Conservation (phyloP, 352 stramenopile genomes). For the Phytophthora capsici region DNA sequence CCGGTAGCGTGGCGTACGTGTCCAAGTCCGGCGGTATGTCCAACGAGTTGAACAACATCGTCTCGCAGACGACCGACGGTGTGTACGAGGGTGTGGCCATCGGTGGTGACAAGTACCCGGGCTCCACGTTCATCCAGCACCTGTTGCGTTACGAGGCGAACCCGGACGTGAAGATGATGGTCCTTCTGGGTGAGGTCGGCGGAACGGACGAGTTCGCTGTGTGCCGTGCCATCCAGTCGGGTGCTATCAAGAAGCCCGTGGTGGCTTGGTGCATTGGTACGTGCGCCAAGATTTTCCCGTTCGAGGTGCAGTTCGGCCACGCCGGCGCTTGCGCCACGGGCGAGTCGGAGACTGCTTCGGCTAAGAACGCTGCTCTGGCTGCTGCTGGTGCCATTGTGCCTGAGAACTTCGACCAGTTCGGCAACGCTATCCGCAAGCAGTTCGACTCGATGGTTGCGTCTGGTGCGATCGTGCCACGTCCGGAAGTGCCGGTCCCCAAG, state of each 20-base stretch:
- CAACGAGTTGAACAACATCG: conserved; percentile 99
- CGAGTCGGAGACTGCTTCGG: conserved; percentile 93
- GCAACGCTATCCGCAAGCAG: conserved; percentile 90
- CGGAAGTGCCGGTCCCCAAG: conserved; percentile 92
- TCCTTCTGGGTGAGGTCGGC: conserved; percentile 96
- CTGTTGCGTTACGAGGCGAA: conserved; percentile 96
- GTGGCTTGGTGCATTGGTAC: conserved; percentile 98
- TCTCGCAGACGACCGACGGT: conserved; percentile 95
- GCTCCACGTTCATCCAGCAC: conserved; percentile 97
- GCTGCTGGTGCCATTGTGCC: conserved; percentile 93
- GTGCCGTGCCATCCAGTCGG: conserved; percentile 92
- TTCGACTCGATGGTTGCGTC: conserved; percentile 85
- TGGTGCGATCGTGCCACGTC: conserved; percentile 83
- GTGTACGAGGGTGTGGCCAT: conserved; percentile 97
- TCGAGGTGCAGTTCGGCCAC: conserved; percentile 98
- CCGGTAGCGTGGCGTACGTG: conserved; percentile 96
- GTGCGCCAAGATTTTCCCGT: conserved; percentile 97
- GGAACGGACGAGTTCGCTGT: conserved; percentile 97
- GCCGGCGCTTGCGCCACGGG: conserved; percentile 93
- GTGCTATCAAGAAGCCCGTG: conserved; percentile 96
- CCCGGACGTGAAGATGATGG: conserved; percentile 96
- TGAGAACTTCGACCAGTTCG: conserved; percentile 96
- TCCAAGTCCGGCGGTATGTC: conserved; percentile 97
- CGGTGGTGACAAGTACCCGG: conserved; percentile 96
- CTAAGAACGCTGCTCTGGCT: conserved; percentile 94